Evolutionary conservation across 75 land plant species (phyloP).

Genomic region (Picea sitchensis): DNA sequence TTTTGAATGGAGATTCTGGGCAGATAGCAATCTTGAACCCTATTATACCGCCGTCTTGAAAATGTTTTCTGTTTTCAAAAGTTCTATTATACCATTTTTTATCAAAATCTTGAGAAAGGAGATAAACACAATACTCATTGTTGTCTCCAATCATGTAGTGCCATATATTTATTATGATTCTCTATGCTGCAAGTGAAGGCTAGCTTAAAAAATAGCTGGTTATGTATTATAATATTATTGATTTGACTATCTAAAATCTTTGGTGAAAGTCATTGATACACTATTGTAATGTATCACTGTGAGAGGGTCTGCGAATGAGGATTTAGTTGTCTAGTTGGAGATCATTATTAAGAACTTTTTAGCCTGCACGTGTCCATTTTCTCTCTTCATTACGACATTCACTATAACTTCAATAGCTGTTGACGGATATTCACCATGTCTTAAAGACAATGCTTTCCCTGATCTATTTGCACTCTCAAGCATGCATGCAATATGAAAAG

Average conservation of each 20-base stretch:
- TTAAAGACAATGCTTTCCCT: neutral
- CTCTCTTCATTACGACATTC: neutral
- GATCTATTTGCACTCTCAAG: neutral
- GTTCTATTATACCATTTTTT: neutral
- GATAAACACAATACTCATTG: neutral
- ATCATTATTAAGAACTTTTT: neutral
- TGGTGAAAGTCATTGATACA: neutral
- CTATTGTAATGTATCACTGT: neutral
- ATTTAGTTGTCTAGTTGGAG: neutral
- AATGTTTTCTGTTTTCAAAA: neutral
- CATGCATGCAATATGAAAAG: neutral
- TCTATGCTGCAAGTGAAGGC: neutral
- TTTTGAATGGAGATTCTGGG: slow-evolving; percentile 78
- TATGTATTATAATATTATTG: neutral
- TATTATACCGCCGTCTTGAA: slow-evolving; percentile 6
- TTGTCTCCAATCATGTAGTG: no score
- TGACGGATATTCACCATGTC: neutral
- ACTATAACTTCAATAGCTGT: neutral
- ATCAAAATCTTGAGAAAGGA: neutral
- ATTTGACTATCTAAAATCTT: neutral
- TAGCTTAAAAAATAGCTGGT: neutral
- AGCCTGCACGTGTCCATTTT: neutral
- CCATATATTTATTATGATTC: neutral
- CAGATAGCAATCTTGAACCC: slow-evolving; percentile 59
- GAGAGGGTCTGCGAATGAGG: neutral